Conservation (phyloP, 2,329 filamentous ascomycete species). For the Teratosphaeria pseudoeucalypti region DNA sequence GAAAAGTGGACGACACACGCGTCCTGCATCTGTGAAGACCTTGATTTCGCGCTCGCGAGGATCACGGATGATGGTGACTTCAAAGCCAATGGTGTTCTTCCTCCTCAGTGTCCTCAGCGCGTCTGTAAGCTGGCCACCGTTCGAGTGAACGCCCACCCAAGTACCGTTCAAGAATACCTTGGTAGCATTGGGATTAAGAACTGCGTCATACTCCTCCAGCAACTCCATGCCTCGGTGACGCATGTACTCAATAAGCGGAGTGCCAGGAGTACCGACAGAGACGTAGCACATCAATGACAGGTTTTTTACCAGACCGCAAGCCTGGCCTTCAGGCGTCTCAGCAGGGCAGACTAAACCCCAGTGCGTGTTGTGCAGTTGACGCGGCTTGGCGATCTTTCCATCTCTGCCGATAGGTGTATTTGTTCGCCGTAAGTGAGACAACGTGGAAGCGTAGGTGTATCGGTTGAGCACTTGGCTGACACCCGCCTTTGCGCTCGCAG, state of each 20-base stretch:
- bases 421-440: conserved; percentile 92
- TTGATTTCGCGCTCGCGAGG: conserved; percentile 97
- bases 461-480: conserved; percentile 96
- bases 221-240: conserved; percentile 92
- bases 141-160: conserved; percentile 91
- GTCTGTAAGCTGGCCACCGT: conserved; percentile 73
- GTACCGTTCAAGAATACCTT: conserved; percentile 98
- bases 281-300: conserved; percentile 97
- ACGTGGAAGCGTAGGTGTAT: conserved; percentile 91
- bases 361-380: conserved; percentile 96
- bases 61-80: conserved; percentile 90
- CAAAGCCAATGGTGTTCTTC: conserved; percentile 73
- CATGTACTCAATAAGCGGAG: conserved; percentile 92
- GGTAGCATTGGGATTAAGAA: conserved; percentile 72
- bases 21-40: conserved; percentile 92
- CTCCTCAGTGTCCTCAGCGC: conserved; percentile 35
- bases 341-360: conserved; percentile 97
- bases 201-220: conserved; percentile 71
- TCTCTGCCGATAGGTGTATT: conserved; percentile 97
- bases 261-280: conserved; percentile 83
- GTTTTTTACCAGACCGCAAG: conserved; percentile 97
- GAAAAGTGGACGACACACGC: conserved; percentile 88
- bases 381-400: conserved; percentile 94
- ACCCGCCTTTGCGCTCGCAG: conserved; percentile 85
- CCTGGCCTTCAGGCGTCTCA: conserved; percentile 95